Evolutionary conservation across 106 monocot species (phyloP).

Genomic region (Acorus gramineus): DNA sequence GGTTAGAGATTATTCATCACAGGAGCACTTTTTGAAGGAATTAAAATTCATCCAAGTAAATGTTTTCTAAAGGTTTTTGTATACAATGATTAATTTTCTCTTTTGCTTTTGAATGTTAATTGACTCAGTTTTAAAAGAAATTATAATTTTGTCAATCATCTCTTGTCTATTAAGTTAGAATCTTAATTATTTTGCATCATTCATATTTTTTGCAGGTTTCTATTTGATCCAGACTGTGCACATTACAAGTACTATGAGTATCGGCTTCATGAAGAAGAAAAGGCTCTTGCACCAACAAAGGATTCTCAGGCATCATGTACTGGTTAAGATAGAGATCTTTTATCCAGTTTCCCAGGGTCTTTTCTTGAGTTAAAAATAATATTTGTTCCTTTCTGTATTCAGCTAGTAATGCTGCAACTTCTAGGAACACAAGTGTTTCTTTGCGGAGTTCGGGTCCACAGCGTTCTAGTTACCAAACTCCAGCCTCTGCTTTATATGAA

Average conservation of each 20-base stretch:
- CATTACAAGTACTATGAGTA: constrained; percentile 89
- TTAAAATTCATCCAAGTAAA: too few relatives aligned
- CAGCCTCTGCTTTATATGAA: constrained; percentile 82
- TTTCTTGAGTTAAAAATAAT: background rate
- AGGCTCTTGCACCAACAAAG: constrained; percentile 41
- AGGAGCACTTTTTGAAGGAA: too few relatives aligned
- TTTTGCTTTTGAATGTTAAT: too few relatives aligned
- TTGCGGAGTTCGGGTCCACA: constrained; percentile 23
- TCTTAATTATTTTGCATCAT: background rate
- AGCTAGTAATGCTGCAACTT: constrained; percentile 5
- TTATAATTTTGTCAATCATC: too few relatives aligned
- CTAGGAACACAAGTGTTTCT: constrained; percentile 15
- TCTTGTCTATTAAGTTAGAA: background rate
- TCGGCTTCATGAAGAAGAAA: constrained; percentile 70
- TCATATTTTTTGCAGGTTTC: constrained; percentile 51
- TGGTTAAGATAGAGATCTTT: constrained; percentile 21
- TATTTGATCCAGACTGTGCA: constrained; percentile 70
- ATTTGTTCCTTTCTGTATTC: constrained; percentile 6
- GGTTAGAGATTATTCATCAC: too few relatives aligned
- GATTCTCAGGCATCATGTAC: constrained; percentile 38
- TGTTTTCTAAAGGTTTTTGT: too few relatives aligned
- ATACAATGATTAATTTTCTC: too few relatives aligned
- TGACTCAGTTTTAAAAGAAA: too few relatives aligned
- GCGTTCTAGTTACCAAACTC: constrained; percentile 72
- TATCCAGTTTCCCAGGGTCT: background rate